Evolutionary conservation across 331 rosid species (phyloP).

Genomic region (Telfairia occidentalis): DNA sequence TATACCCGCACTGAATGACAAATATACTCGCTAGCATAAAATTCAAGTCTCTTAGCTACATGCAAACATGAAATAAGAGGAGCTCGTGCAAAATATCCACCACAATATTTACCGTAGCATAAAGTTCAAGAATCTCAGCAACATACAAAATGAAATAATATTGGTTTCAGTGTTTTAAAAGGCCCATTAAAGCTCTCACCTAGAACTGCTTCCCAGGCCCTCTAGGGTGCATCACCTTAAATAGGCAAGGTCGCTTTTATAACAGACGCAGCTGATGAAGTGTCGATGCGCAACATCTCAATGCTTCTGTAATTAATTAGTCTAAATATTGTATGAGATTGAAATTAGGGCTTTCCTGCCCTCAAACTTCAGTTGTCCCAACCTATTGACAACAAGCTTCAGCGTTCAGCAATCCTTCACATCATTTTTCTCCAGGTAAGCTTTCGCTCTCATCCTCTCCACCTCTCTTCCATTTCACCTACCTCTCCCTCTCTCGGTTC

Average conservation of each 20-base stretch:
- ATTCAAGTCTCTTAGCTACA: neutral
- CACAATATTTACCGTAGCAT: neutral
- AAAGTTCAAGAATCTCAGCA: neutral
- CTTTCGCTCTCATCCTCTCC: too few relatives aligned
- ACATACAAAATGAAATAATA: neutral
- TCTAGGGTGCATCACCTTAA: neutral
- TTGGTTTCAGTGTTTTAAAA: neutral
- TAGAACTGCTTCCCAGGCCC: too few relatives aligned
- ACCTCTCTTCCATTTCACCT: too few relatives aligned
- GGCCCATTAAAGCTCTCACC: neutral
- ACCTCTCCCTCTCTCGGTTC: too few relatives aligned
- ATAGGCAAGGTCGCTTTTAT: neutral
- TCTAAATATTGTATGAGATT: too few relatives aligned
- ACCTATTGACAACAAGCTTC: too few relatives aligned
- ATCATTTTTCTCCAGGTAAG: too few relatives aligned
- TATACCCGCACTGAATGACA: neutral
- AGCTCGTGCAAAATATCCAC: neutral
- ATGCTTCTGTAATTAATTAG: too few relatives aligned
- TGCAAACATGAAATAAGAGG: neutral
- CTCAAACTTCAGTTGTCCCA: too few relatives aligned
- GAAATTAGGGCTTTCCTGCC: too few relatives aligned
- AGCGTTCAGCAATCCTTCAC: too few relatives aligned
- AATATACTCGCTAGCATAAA: neutral
- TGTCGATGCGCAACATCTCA: neutral
- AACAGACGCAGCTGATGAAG: neutral